Conservation (phyloP, 73 alveolate species). For the Paramecium octaurelia region DNA sequence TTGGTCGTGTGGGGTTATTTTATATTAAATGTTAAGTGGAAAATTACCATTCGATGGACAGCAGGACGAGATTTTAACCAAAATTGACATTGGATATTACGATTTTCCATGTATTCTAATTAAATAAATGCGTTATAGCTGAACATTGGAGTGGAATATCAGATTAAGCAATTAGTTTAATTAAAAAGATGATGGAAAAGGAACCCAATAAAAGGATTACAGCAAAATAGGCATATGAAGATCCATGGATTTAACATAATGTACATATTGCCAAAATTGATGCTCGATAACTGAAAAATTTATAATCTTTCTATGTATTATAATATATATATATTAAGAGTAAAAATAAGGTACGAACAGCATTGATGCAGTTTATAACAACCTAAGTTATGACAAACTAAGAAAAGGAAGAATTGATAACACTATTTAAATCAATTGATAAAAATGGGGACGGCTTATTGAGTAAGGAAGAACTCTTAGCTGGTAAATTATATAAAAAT, state of each 20-base stretch:
- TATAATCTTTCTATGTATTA: constrained; percentile 17
- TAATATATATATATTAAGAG: not conserved
- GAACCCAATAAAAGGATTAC: constrained; percentile 55
- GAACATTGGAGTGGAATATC: constrained; percentile 54
- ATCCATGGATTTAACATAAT: constrained; percentile 62
- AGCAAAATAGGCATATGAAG: constrained; percentile 59
- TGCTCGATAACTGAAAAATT: constrained; percentile 30
- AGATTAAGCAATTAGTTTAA: constrained; percentile 47
- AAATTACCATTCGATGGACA: constrained; percentile 71
- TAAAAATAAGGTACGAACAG: constrained; percentile 51
- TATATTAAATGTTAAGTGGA: constrained; percentile 63
- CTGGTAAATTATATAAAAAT: not conserved
- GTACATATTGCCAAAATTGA: constrained; percentile 18
- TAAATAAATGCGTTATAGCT: not conserved
- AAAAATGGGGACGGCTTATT: constrained; percentile 54
- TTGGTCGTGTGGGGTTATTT: constrained; percentile 54
- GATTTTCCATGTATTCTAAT: not conserved
- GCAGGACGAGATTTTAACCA: not conserved
- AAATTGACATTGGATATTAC: not conserved
- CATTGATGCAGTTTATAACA: constrained; percentile 49
- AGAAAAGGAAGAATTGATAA: constrained; percentile 51
- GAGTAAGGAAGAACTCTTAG: constrained; percentile 44
- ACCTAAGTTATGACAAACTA: constrained; percentile 34
- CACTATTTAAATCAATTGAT: constrained; percentile 34
- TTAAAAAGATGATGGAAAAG: constrained; percentile 31